phyloP scores from a whole-genome alignment of 192 early-diverging fungal genomes.

The Gigaspora rosea region DNA sequence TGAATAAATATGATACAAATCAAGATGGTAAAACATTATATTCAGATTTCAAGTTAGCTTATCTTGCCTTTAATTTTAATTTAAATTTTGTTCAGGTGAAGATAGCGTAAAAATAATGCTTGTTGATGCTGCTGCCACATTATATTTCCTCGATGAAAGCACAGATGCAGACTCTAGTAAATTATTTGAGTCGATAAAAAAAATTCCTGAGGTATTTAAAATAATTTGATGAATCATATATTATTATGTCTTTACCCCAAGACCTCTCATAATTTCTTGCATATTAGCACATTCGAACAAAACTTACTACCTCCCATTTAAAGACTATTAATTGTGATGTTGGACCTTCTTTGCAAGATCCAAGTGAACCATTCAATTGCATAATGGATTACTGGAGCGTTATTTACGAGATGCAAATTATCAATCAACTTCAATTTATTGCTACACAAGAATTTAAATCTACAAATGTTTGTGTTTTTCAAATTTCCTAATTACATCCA shows the following conservation, averaged over 20 bases:
- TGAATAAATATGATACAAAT: not conserved
- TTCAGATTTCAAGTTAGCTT: slow-evolving; percentile 5
- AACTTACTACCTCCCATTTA: no score
- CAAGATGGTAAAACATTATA: not conserved
- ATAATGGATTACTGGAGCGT: slow-evolving; percentile 51
- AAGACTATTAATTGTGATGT: no score
- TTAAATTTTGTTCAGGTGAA: not conserved
- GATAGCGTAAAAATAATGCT: slow-evolving; percentile 61
- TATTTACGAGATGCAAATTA: slow-evolving; percentile 52
- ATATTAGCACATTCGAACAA: slow-evolving; percentile 1
- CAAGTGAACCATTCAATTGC: not conserved
- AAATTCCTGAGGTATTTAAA: slow-evolving; percentile 50
- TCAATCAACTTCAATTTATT: slow-evolving; percentile 38
- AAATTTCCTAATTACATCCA: not conserved
- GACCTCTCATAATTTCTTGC: not conserved
- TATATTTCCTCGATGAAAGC: slow-evolving; percentile 68
- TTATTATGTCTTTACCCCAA: not conserved
- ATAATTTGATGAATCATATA: not conserved
- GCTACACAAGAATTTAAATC: not conserved
- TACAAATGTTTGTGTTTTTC: not conserved
- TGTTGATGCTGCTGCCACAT: slow-evolving; percentile 66
- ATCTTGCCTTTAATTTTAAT: not conserved
- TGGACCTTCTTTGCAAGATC: not conserved
- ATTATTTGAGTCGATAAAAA: slow-evolving; percentile 48
- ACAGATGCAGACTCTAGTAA: slow-evolving; percentile 38